These are phyloP conservation scores for Prunus mira DNA, from an alignment of 306 rosid genomes.

Conservation along the genomic window DNA sequence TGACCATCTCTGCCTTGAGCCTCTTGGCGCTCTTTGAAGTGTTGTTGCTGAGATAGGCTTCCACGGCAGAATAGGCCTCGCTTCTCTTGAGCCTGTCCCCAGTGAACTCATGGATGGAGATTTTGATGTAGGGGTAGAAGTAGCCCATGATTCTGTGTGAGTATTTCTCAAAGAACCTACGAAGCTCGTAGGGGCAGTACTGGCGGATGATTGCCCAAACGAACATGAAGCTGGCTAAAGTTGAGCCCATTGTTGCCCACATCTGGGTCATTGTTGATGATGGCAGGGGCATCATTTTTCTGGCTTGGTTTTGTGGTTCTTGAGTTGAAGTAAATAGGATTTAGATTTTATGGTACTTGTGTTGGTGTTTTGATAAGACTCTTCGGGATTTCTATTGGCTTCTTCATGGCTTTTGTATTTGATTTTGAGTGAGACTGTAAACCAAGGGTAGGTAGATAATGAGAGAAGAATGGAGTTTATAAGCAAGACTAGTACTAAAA, in stretches of 20 bases:
- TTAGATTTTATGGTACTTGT: too few species aligned
- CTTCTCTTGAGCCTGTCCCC: constrained; percentile 79
- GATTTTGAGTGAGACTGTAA: not conserved
- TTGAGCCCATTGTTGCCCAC: constrained; percentile 80
- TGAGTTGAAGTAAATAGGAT: not conserved
- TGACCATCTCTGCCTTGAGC: constrained; percentile 83
- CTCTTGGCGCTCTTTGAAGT: constrained; percentile 68
- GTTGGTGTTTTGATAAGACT: not conserved
- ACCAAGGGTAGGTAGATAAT: not conserved
- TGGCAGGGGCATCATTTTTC: constrained; percentile 22
- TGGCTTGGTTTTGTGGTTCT: not conserved
- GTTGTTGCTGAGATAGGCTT: constrained; percentile 78
- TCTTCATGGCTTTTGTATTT: not conserved
- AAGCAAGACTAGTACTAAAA: not conserved
- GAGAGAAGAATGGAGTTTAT: constrained; percentile 6
- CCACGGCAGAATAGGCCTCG: constrained; percentile 71
- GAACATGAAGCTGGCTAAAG: constrained; percentile 81
- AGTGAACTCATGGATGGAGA: constrained; percentile 71
- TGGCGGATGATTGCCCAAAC: constrained; percentile 76
- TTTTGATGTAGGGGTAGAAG: constrained; percentile 64
- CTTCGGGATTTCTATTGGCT: not conserved
- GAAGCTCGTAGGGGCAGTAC: constrained; percentile 71
- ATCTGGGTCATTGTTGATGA: constrained; percentile 51
- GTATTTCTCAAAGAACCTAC: constrained; percentile 48
- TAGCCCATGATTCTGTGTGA: constrained; percentile 39